These are phyloP conservation scores for Clarireedia paspali DNA, from an alignment of 2,329 filamentous ascomycete genomes.

Conservation along the genomic window DNA sequence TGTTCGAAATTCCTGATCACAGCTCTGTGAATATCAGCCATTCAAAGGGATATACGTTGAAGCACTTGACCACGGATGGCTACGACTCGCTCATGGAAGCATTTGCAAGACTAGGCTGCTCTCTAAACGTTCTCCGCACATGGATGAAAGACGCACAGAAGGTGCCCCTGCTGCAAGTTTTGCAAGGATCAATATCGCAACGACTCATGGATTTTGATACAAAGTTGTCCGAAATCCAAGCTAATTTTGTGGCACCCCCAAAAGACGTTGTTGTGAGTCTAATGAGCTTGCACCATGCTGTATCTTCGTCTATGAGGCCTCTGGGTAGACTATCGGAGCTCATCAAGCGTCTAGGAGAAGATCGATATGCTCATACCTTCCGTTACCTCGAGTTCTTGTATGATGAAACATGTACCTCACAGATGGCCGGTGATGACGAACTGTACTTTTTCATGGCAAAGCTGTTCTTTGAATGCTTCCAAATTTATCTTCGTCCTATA, in stretches of 20 bases:
- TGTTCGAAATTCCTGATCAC: slow-evolving; percentile 47
- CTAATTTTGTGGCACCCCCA: slow-evolving; percentile 46
- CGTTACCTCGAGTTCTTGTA: slow-evolving; percentile 74
- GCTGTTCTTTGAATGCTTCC: slow-evolving; percentile 75
- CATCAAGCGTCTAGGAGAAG: slow-evolving; percentile 46
- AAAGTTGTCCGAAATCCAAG: slow-evolving; percentile 51
- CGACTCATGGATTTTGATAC: slow-evolving; percentile 51
- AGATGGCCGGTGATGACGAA: slow-evolving; percentile 56
- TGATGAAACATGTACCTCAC: slow-evolving; percentile 58
- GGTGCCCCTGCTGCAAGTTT: slow-evolving; percentile 25
- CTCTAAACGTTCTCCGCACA: slow-evolving; percentile 38
- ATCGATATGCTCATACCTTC: slow-evolving; percentile 41
- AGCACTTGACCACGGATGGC: slow-evolving; percentile 29
- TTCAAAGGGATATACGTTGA: slow-evolving; percentile 27
- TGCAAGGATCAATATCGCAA: slow-evolving; percentile 27
- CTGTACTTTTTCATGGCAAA: slow-evolving; percentile 56
- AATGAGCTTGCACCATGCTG: slow-evolving; percentile 49
- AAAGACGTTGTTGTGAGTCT: slow-evolving; percentile 58
- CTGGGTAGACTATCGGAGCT: slow-evolving; percentile 55
- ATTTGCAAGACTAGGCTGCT: slow-evolving; percentile 41
- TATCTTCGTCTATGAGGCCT: slow-evolving; percentile 45
- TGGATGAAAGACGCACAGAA: slow-evolving; percentile 35
- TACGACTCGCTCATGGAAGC: slow-evolving; percentile 33
- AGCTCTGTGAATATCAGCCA: slow-evolving; percentile 29
- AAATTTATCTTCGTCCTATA: slow-evolving; percentile 74